These are phyloP conservation scores for Sugiyamaella qingdaonensis DNA, from an alignment of 805 yeast genomes.

Conservation along the genomic window DNA sequence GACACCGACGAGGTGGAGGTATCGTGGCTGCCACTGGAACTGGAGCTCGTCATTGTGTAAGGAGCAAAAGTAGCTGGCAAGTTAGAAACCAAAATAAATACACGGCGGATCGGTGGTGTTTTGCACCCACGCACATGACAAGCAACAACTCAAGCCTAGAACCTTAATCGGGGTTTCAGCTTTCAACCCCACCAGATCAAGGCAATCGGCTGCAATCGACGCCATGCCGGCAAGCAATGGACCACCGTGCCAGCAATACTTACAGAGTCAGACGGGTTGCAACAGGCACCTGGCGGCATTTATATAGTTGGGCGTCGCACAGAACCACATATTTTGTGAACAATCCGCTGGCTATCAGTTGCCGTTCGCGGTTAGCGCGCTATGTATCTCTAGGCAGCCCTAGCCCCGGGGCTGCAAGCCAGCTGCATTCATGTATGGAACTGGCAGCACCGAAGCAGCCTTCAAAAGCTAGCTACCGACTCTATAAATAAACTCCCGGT, in stretches of 20 bases:
- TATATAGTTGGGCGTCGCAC: neutral
- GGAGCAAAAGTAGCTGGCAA: neutral
- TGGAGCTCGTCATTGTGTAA: neutral
- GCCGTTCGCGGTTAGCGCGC: neutral
- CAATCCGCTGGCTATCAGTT: neutral
- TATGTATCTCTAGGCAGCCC: neutral
- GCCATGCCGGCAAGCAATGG: too few species aligned
- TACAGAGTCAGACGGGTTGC: slow-evolving; percentile 4
- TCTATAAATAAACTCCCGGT: too few species aligned
- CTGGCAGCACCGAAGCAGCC: too few species aligned
- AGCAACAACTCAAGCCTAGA: too few species aligned
- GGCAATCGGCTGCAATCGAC: too few species aligned
- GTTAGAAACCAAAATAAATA: neutral
- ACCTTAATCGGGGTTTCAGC: too few species aligned
- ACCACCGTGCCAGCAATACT: neutral
- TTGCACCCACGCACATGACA: too few species aligned
- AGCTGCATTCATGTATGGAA: too few species aligned
- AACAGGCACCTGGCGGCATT: neutral
- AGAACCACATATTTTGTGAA: slow-evolving; percentile 1
- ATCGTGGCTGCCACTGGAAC: neutral
- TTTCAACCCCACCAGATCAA: too few species aligned
- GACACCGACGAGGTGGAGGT: slow-evolving; percentile 53
- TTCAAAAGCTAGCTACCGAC: too few species aligned
- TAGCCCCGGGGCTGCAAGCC: neutral
- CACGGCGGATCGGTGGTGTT: too few species aligned